Conservation (phyloP, 768 basidiomycete species). For the Pisolithus albus region DNA sequence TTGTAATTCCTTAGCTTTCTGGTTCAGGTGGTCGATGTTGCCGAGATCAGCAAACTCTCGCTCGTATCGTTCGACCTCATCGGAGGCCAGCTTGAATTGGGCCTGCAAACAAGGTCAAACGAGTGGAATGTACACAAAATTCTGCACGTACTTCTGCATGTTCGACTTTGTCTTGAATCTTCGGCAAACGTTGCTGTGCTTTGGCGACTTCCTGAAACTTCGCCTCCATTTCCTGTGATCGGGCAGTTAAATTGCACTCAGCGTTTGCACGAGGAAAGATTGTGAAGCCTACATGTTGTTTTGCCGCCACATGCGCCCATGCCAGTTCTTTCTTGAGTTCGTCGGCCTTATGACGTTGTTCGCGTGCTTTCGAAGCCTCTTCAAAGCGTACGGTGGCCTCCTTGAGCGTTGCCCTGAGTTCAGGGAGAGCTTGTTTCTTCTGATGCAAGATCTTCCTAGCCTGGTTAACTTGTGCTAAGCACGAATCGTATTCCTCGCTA, state of each 20-base stretch:
- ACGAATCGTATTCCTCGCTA: constrained; percentile 76
- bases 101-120: constrained; percentile 19
- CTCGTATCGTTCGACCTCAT: constrained; percentile 34
- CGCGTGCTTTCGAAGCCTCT: constrained; percentile 68
- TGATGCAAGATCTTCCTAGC: constrained; percentile 58
- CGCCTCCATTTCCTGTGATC: constrained; percentile 35
- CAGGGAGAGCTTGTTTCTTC: constrained; percentile 75
- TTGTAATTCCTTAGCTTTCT: constrained; percentile 28
- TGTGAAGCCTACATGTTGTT: constrained; percentile 48
- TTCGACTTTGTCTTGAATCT: constrained; percentile 33
- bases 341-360: constrained; percentile 60
- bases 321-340: constrained; percentile 76
- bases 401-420: constrained; percentile 53
- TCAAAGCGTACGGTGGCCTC: constrained; percentile 56
- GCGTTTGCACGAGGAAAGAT: neutral
- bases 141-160: constrained; percentile 32
- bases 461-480: constrained; percentile 63
- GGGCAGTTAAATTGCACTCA: neutral
- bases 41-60: constrained; percentile 35
- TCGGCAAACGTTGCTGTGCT: constrained; percentile 31
- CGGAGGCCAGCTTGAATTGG: constrained; percentile 27
- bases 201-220: constrained; percentile 38
- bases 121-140: neutral
- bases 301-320: constrained; percentile 77
- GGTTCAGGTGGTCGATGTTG: constrained; percentile 41